Percentiles rank a stretch among this genome's conserved stretches.
These are phyloP conservation scores for Ceratopteris richardii DNA, from an alignment of 75 land plant species.

Conservation along the genomic window DNA sequence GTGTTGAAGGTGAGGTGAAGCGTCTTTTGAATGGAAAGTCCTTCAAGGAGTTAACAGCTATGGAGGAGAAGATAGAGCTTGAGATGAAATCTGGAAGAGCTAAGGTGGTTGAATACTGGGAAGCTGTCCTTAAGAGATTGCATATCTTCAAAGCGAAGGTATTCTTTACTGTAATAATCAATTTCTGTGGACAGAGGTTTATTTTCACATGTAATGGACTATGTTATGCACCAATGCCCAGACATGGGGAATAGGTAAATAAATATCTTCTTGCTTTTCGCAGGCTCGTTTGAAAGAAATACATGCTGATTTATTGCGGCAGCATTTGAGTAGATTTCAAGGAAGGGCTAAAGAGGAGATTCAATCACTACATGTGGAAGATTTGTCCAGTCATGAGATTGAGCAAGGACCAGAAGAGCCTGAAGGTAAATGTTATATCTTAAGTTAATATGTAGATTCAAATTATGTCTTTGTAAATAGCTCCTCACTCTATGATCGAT, in stretches of 20 bases:
- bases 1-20: slow-evolving; percentile 85
- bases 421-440: slow-evolving; percentile 31
- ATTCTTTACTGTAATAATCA: neutral
- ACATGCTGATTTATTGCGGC: slow-evolving; percentile 60
- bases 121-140: slow-evolving; percentile 81
- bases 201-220: no score
- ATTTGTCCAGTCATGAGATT: slow-evolving; percentile 21
- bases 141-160: slow-evolving; percentile 97
- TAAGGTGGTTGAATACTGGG: slow-evolving; percentile 97
- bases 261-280: neutral
- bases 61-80: slow-evolving; percentile 65
- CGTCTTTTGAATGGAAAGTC: slow-evolving; percentile 68
- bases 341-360: slow-evolving; percentile 33
- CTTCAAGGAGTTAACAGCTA: slow-evolving; percentile 38
- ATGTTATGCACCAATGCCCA: no score
- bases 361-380: slow-evolving; percentile 16
- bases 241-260: no score
- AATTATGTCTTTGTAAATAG: no score
- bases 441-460: no score
- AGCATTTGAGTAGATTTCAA: slow-evolving; percentile 67
- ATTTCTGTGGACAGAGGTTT: no score
- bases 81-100: slow-evolving; percentile 86
- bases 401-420: slow-evolving; percentile 3
- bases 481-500: no score
- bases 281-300: slow-evolving; percentile 87